Evolutionary conservation across 768 basidiomycete species (phyloP), one percentile per base, ranked within the genome.

Genomic region (Thelephora ganbajun): DNA sequence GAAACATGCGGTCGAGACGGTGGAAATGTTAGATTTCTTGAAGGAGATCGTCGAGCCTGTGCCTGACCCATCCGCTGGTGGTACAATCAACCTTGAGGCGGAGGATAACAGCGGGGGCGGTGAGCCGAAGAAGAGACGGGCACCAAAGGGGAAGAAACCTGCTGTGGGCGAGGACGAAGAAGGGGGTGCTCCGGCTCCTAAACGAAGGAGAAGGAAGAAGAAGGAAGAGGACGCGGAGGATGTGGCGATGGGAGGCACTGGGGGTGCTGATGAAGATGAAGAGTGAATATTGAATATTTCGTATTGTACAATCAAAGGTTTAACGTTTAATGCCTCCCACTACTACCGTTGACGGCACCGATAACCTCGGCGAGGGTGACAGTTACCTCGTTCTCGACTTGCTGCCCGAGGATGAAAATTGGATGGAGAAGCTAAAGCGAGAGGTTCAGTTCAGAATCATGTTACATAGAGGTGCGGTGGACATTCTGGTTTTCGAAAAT

Each of bases 11-110:
- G 80, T 97, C 7, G 83, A 87, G 49, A 81, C 79, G 13, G 84
- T 80, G 11, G 82, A 90, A 53, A 86, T 80, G 70, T 79, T 97
- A 44, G 94, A 97, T 63, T 98, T 97, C 64, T 74, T 97, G 30
- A 85, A 88, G 59, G 92, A 97, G 59, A 79, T 96, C 46, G 91
- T 94, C 19, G 79, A 84, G 57, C 66, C 70, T 33, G 79, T 94
- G 5, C 83, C 88, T 0, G 92, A 97, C 63, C 92, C 92, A 0
- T 83, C 86, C 3, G 79, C 79, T 16, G 85, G 87, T 11, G 86
- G 83, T 2, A 87, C 83, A 0, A 76, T 85, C 37, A 79, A 84
- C 56, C 61, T 87, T 13, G 81, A 82, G 43, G 69, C 70, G 12
- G 83, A 83, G 56, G 50, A 54, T 68, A 6, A 26, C 48, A 6